Percentiles rank a stretch among this genome's conserved stretches.
These are phyloP conservation scores for Trametes elegans DNA, from an alignment of 768 basidiomycete genomes.

Conservation along the genomic window DNA sequence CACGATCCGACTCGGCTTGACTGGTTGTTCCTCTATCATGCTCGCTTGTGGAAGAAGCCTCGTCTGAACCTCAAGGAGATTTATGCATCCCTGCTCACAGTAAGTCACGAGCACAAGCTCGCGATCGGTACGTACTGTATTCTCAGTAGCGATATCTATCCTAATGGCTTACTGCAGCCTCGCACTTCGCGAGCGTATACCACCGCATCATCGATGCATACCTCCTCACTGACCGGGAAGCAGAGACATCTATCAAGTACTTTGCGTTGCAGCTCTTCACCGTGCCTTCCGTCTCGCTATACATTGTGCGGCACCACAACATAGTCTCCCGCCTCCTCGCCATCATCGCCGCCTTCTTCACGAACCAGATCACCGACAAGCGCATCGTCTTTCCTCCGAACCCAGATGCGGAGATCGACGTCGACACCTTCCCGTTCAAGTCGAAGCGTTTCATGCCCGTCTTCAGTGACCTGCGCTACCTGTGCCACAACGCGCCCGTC, in stretches of 20 bases:
- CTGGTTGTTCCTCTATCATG: slow-evolving; percentile 77
- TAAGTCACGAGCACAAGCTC: slow-evolving; percentile 72
- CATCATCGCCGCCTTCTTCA: slow-evolving; percentile 90
- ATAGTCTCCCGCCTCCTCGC: slow-evolving; percentile 75
- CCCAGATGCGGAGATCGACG: slow-evolving; percentile 50
- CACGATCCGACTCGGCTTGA: slow-evolving; percentile 62
- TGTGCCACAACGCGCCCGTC: slow-evolving; percentile 78
- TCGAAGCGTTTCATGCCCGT: slow-evolving; percentile 96
- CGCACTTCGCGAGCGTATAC: slow-evolving; percentile 84
- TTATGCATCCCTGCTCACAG: slow-evolving; percentile 69
- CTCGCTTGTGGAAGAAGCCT: slow-evolving; percentile 82
- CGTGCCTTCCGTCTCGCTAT: slow-evolving; percentile 78
- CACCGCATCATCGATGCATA: slow-evolving; percentile 87
- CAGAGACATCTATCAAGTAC: slow-evolving; percentile 93
- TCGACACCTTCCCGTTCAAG: slow-evolving; percentile 86
- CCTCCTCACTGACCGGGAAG: slow-evolving; percentile 89
- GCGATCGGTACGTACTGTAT: slow-evolving; percentile 60
- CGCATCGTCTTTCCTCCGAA: slow-evolving; percentile 48
- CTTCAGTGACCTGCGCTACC: slow-evolving; percentile 85
- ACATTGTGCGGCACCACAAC: slow-evolving; percentile 71
- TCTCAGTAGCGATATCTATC: neutral
- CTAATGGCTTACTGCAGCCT: slow-evolving; percentile 46
- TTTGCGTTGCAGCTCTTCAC: slow-evolving; percentile 93
- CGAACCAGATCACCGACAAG: slow-evolving; percentile 79
- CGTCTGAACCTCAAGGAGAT: slow-evolving; percentile 79